Conservation (phyloP, 176 grass and related monocot genomes). For the Cenchrus purpureus region DNA sequence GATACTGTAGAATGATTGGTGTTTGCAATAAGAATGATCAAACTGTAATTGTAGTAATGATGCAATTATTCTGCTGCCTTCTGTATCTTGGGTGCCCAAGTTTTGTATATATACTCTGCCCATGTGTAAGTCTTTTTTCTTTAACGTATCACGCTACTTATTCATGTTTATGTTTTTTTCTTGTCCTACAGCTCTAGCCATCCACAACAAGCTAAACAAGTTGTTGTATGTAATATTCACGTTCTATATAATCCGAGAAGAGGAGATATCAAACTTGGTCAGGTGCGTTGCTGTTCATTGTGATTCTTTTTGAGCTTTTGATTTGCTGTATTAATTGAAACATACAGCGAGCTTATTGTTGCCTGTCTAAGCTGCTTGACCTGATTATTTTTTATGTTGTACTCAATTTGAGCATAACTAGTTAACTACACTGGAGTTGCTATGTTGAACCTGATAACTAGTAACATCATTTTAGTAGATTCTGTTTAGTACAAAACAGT, state of each 20-base stretch:
- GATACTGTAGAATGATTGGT: neutral
- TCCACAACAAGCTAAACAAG: slow-evolving; percentile 54
- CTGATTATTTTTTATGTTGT: neutral
- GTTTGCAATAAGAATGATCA: neutral
- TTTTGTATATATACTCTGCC: neutral
- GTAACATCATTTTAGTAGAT: neutral
- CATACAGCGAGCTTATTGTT: neutral
- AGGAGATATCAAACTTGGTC: slow-evolving; percentile 95
- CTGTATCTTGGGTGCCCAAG: slow-evolving; percentile 7
- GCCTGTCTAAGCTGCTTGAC: slow-evolving; percentile 29
- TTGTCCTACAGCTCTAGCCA: slow-evolving; percentile 49
- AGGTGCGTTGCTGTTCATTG: slow-evolving; percentile 51
- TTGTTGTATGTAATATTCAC: slow-evolving; percentile 91
- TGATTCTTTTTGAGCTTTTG: slow-evolving; percentile 29
- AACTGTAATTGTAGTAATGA: neutral
- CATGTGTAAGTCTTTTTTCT: neutral
- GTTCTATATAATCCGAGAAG: slow-evolving; percentile 97
- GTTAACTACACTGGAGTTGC: neutral
- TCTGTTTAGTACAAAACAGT: slow-evolving; percentile 8
- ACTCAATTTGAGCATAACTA: slow-evolving; percentile 1
- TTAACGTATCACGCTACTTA: neutral
- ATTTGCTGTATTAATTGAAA: slow-evolving; percentile 12
- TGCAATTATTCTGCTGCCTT: slow-evolving; percentile 8
- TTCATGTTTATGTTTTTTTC: slow-evolving; percentile 29
- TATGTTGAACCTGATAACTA: slow-evolving; percentile 20